Conservation (phyloP, 768 basidiomycete species). For the Trametes sanguinea region DNA sequence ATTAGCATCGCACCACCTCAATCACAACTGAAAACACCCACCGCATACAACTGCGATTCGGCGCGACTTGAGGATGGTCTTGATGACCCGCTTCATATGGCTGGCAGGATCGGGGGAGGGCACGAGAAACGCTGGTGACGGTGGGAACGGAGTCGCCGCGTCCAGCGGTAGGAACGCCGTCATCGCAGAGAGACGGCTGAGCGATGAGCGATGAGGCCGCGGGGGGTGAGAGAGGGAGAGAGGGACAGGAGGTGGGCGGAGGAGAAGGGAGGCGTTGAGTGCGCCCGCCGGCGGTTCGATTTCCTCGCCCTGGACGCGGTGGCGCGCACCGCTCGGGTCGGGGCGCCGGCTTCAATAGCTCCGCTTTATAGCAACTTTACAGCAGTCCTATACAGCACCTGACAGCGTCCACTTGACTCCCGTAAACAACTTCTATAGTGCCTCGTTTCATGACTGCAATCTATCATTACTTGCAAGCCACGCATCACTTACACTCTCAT, state of each 20-base stretch:
- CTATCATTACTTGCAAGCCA: no score
- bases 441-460: no score
- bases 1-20: slow-evolving; percentile 4
- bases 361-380: not conserved
- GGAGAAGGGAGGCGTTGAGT: slow-evolving; percentile 13
- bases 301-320: slow-evolving; percentile 17
- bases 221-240: not conserved
- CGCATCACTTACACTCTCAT: not conserved
- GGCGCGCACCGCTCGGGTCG: slow-evolving; percentile 19
- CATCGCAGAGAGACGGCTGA: slow-evolving; percentile 40
- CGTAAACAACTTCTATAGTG: no score
- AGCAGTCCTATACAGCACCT: no score
- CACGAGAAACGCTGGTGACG: slow-evolving; percentile 58
- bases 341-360: slow-evolving; percentile 1
- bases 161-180: slow-evolving; percentile 67
- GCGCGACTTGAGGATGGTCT: slow-evolving; percentile 75
- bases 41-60: slow-evolving; percentile 87
- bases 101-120: slow-evolving; percentile 45
- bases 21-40: slow-evolving; percentile 39
- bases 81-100: slow-evolving; percentile 57
- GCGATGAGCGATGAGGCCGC: slow-evolving; percentile 14
- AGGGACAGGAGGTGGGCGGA: slow-evolving; percentile 10
- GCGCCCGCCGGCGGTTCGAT: slow-evolving; percentile 17
- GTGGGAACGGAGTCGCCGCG: slow-evolving; percentile 45
- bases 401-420: no score